Base-by-base conservation (phyloP, 1,284 basidiomycete genomes). In the Meripilus lineatus region DNA sequence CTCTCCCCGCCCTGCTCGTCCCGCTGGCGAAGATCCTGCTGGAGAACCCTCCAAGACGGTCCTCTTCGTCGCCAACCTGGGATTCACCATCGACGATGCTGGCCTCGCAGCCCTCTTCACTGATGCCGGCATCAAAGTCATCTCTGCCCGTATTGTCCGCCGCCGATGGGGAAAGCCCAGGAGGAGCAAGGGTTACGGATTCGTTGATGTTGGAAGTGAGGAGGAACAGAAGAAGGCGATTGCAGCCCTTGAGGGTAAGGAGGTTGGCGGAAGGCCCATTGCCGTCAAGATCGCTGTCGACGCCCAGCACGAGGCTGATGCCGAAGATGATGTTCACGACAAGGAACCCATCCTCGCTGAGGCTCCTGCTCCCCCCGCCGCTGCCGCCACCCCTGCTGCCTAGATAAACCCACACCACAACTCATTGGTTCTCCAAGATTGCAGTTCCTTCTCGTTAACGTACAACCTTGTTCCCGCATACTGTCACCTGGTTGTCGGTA, bases 11-110 rank as follows among this genome's bases (percentile, higher is more conserved):
- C 60, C 74, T 40, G 64, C 70, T 44, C 87, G 85, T 55, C 73
- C 82, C 30, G 75, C 73, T 25, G 87, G 85, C 45, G 82, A 88
- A 64, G 83, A 84, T 46, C 87, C 89, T 25, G 71, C 71, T 46
- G 89, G 89, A 54, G 85, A 88, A 60, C 85, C 80, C 30, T 88
- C 84, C 59, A 84, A 89, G 77, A 88, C 75, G 50, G 83, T 90
- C 65, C 72, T 96, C 52, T 96, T 96, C 57, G 93, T 96, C 51
- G 92, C 92, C 66, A 96, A 96, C 73, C 88, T 96, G 46, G 88
- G 91, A 30, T 96, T 94, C 79, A 83, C 71, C 61, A 78, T 95
- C 51, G 89, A 91, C 48, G 92, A 96, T 58, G 83, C 75, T 28
- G 81, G 71, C 42, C 81, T 95, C 50, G 63, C 75, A 33, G 69